Evolutionary conservation across 257 asterid genomes (phyloP).

Genomic region (Solanum virginianum): DNA sequence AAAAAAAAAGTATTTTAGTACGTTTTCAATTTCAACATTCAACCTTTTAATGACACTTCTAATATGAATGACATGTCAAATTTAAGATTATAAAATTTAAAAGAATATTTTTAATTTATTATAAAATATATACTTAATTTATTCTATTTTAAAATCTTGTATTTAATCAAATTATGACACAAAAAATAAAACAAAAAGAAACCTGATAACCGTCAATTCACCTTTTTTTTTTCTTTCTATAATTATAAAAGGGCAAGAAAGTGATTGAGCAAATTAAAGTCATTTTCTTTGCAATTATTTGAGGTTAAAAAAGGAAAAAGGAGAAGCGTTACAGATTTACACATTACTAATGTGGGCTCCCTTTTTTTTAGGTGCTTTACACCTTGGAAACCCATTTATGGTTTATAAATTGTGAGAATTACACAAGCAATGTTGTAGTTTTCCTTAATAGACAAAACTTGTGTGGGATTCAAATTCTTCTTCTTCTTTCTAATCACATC

Average conservation of each 20-base stretch:
- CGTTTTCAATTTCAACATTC: too few species aligned
- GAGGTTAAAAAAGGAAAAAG: not conserved
- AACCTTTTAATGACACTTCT: not conserved
- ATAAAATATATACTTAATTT: not conserved
- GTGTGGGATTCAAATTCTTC: not conserved
- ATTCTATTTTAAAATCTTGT: not conserved
- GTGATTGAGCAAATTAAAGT: not conserved
- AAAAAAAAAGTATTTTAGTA: too few species aligned
- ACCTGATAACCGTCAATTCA: not conserved
- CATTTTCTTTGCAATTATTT: not conserved
- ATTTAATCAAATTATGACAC: not conserved
- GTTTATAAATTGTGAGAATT: not conserved
- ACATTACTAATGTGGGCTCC: not conserved
- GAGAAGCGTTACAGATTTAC: not conserved
- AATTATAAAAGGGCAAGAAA: not conserved
- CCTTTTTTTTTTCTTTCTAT: not conserved
- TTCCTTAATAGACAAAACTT: not conserved
- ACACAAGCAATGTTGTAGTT: not conserved
- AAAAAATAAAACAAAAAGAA: not conserved
- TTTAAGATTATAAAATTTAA: not conserved
- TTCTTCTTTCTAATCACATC: not conserved
- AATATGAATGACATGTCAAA: not conserved
- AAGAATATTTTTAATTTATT: not conserved
- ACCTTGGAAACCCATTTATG: not conserved
- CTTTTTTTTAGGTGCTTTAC: not conserved